Base-by-base conservation (phyloP, 2,329 filamentous ascomycete species). In the Epichloe gansuensis region DNA sequence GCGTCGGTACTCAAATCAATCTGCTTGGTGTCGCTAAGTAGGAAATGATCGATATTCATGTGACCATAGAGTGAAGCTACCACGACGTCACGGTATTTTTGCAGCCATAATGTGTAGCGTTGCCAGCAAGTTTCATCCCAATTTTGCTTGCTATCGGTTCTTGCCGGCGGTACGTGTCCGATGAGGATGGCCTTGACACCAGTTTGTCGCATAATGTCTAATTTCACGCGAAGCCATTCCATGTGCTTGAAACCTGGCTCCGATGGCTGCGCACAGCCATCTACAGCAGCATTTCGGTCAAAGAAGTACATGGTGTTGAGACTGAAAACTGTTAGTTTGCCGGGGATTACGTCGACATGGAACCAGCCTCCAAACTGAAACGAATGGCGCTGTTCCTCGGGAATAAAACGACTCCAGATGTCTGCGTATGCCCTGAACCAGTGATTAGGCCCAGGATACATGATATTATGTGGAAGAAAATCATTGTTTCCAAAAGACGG, bases 81-180 rank as follows among this genome's bases (percentile, higher is more conserved):
- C 21, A 98, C 76, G 39, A 98, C 84, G 65, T 98, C 93, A 36
- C 93, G 85, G 67, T 89, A 98, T 66, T 94, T 89, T 59, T 82
- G 79, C 61, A 91, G 71, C 89, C 90, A 97, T 4, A 97, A 71
- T 0, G 89, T 86, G 68, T 95, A 98, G 65, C 95, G 96, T 66
- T 96, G 91, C 90, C 91, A 98, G 70, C 93, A 98, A 0, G 87
- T 89, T 73, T 97, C 91, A 58, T 96, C 89, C 93, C 93, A 98
- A 55, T 81, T 82, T 61, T 81, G 79, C 73, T 97, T 97, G 68
- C 82, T 85, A 38, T 81, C 77, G 1, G 90, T 93, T 55, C 90
- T 77, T 1, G 90, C 91, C 0, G 93, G 93, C 1, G 93, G 90
- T 4, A 98, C 89, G 67, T 98, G 93, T 2, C 93, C 91, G 60